Conservation (phyloP, 106 monocot genomes). For the Cymbidium sinense region DNA sequence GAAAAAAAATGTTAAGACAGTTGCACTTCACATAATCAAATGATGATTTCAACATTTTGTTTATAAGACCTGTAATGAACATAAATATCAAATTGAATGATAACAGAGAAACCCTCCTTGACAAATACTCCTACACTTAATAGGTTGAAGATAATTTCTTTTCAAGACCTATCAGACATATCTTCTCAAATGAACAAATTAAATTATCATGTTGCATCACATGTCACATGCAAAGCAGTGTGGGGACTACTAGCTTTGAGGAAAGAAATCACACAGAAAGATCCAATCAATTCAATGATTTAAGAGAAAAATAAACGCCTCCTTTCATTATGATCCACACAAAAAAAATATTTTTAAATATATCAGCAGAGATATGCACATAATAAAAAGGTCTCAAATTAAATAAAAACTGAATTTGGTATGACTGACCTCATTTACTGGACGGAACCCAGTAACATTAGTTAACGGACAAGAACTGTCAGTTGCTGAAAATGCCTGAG, state of each 20-base stretch:
- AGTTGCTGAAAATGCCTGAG: slow-evolving; percentile 40
- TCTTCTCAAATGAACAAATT: background rate
- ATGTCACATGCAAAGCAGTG: background rate
- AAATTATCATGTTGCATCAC: background rate
- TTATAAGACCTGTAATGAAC: background rate
- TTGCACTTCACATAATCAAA: background rate
- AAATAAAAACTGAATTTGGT: slow-evolving; percentile 4
- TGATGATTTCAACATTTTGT: background rate
- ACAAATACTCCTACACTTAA: background rate
- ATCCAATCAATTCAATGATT: background rate
- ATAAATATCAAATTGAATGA: background rate
- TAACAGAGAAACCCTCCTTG: background rate
- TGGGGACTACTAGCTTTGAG: background rate
- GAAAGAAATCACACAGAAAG: background rate
- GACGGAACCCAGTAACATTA: slow-evolving; percentile 46
- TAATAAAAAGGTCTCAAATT: background rate
- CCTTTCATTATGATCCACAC: background rate
- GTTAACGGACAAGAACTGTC: slow-evolving; percentile 57
- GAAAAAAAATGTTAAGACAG: background rate
- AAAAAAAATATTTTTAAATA: background rate
- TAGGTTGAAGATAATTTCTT: background rate
- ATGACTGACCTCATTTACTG: slow-evolving; percentile 47
- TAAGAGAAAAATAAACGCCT: background rate
- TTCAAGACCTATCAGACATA: background rate
- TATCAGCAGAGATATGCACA: background rate